A percentile compares a stretch with the other conserved stretches of the same genome.
These are phyloP conservation scores for Chlorella ohadii DNA, from an alignment of 139 green algal genomes.

Conservation along the genomic window DNA sequence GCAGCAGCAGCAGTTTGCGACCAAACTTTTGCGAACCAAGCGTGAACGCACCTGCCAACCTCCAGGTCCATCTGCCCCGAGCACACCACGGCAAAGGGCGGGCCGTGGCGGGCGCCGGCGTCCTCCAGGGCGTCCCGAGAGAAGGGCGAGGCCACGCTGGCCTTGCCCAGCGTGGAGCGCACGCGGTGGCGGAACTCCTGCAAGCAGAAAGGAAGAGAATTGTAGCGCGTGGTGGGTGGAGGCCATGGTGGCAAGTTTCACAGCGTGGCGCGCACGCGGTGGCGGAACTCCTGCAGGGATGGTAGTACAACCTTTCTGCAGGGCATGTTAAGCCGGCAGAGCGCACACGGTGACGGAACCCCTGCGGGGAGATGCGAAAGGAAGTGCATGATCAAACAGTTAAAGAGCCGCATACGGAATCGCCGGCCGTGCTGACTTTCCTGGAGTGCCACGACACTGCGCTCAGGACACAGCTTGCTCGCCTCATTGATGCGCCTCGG, in stretches of 20 bases:
- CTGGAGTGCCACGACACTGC: too few relatives aligned
- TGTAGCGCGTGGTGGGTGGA: too few relatives aligned
- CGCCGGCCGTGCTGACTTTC: too few relatives aligned
- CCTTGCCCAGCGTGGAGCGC: conserved; percentile 13
- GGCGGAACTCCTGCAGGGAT: conserved; percentile 38
- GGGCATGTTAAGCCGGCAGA: too few relatives aligned
- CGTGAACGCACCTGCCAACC: conserved; percentile 42
- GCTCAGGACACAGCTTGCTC: too few relatives aligned
- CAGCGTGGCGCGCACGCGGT: conserved; percentile 34
- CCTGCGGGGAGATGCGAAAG: not conserved
- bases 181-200: conserved; percentile 47
- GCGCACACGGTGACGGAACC: conserved; percentile 46
- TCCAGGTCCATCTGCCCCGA: conserved; percentile 49
- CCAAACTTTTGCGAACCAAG: too few relatives aligned
- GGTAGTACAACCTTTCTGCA: too few relatives aligned
- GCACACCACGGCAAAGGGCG: conserved; percentile 58
- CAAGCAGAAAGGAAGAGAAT: not conserved
- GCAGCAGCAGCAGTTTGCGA: too few relatives aligned
- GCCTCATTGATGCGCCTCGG: too few relatives aligned
- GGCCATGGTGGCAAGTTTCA: conserved; percentile 1
- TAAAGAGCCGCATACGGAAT: too few relatives aligned
- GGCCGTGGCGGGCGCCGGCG: conserved; percentile 44
- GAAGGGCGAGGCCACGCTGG: conserved; percentile 43
- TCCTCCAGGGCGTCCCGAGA: conserved; percentile 42
- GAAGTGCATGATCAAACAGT: too few relatives aligned